Percentiles rank a stretch among this genome's conserved stretches.
phyloP scores from a whole-genome alignment of 805 yeast genomes.

The Suhomyces pyralidae region DNA sequence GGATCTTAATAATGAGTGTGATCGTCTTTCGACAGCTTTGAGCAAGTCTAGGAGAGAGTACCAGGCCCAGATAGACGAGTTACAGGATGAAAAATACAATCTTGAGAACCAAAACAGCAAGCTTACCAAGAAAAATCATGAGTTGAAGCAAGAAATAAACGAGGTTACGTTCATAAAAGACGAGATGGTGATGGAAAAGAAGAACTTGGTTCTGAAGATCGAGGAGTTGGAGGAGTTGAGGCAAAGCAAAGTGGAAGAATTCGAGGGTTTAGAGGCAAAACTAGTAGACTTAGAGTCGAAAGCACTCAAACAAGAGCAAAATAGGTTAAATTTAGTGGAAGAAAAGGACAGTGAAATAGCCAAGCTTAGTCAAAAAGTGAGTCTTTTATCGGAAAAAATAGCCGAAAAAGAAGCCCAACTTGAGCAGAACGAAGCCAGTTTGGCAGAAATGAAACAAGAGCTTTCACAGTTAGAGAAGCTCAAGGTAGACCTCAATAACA shows the following conservation, averaged over 20 bases:
- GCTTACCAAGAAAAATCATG: constrained; percentile 37
- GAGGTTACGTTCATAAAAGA: constrained; percentile 39
- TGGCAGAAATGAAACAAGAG: constrained; percentile 15
- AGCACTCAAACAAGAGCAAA: not conserved
- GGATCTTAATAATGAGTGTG: constrained; percentile 54
- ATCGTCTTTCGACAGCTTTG: constrained; percentile 42
- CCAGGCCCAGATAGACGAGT: constrained; percentile 31
- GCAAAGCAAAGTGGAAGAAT: constrained; percentile 17
- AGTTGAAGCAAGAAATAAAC: constrained; percentile 38
- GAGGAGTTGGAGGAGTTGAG: constrained; percentile 47
- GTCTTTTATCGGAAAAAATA: constrained; percentile 14
- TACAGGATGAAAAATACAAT: constrained; percentile 39
- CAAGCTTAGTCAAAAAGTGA: constrained; percentile 23
- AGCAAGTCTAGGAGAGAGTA: constrained; percentile 35
- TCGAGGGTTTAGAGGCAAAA: not conserved
- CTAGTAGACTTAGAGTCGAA: not conserved
- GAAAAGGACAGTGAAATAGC: constrained; percentile 18
- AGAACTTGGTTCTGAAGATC: constrained; percentile 39
- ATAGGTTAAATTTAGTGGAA: not conserved
- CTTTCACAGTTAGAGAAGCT: constrained; percentile 43
- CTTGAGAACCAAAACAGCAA: constrained; percentile 39
- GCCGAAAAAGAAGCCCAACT: constrained; percentile 8
- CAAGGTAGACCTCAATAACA: constrained; percentile 52
- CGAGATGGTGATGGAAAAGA: constrained; percentile 38
- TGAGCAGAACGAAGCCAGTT: constrained; percentile 11